Evolutionary conservation across 306 rosid genomes (phyloP).

Genomic region (Rosa lucieae): DNA sequence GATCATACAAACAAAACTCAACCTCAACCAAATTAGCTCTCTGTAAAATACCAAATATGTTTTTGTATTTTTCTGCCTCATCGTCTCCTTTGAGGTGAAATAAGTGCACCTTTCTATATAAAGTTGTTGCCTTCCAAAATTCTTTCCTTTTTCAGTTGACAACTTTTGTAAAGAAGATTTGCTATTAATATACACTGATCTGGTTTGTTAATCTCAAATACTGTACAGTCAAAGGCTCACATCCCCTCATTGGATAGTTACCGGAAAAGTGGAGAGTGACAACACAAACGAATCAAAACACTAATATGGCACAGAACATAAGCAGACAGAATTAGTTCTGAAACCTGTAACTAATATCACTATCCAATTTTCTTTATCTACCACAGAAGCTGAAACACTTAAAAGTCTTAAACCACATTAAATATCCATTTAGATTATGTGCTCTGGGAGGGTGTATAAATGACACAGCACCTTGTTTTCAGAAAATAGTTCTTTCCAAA

Average conservation of each 20-base stretch:
- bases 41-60: background rate
- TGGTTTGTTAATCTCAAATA: background rate
- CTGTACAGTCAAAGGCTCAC: background rate
- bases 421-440: background rate
- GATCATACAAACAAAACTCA: background rate
- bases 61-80: background rate
- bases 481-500: conserved; percentile 7
- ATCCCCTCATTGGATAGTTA: background rate
- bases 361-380: background rate
- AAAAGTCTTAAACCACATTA: background rate
- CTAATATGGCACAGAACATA: background rate
- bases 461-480: background rate
- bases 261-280: background rate
- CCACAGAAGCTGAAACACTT: background rate
- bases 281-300: background rate
- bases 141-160: background rate
- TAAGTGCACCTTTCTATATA: background rate
- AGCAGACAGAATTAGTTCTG: background rate
- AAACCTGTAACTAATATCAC: background rate
- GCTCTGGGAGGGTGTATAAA: background rate
- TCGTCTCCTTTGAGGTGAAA: background rate
- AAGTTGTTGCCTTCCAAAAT: background rate
- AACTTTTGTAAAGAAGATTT: background rate
- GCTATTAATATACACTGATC: background rate
- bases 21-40: background rate